Percentiles rank a stretch among this genome's conserved stretches.
phyloP scores from a whole-genome alignment of 2,329 filamentous ascomycete species.

The Botrytis paeoniae region DNA sequence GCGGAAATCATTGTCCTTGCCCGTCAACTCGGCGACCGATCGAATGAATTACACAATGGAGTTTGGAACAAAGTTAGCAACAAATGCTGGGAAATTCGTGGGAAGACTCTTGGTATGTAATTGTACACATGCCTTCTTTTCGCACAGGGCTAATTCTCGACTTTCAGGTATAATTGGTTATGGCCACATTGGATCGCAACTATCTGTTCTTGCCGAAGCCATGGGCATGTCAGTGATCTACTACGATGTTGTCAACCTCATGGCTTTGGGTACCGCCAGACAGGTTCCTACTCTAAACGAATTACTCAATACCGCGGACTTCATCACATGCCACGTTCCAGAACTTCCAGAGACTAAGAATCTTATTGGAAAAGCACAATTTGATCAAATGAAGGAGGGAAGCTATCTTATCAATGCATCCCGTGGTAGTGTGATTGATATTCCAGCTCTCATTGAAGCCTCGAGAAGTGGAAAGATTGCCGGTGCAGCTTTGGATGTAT shows the following conservation, averaged over 20 bases:
- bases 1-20: constrained; percentile 89
- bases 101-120: constrained; percentile 80
- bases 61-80: constrained; percentile 98
- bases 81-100: constrained; percentile 96
- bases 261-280: constrained; percentile 84
- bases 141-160: neutral
- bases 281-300: constrained; percentile 77
- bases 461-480: constrained; percentile 84
- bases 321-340: constrained; percentile 91
- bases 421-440: constrained; percentile 90
- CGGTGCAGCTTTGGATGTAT: constrained; percentile 94
- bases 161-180: constrained; percentile 83
- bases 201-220: constrained; percentile 91
- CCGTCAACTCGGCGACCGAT: constrained; percentile 88
- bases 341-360: constrained; percentile 90
- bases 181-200: constrained; percentile 92
- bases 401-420: constrained; percentile 96
- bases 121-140: neutral
- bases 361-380: constrained; percentile 77
- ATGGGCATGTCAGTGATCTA: constrained; percentile 99
- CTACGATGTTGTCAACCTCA: constrained; percentile 91
- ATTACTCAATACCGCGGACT: constrained; percentile 78
- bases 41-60: constrained; percentile 88
- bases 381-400: constrained; percentile 87
- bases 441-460: constrained; percentile 83